Evolutionary conservation across 306 rosid species (phyloP).

Genomic region (Albizia julibrissin): DNA sequence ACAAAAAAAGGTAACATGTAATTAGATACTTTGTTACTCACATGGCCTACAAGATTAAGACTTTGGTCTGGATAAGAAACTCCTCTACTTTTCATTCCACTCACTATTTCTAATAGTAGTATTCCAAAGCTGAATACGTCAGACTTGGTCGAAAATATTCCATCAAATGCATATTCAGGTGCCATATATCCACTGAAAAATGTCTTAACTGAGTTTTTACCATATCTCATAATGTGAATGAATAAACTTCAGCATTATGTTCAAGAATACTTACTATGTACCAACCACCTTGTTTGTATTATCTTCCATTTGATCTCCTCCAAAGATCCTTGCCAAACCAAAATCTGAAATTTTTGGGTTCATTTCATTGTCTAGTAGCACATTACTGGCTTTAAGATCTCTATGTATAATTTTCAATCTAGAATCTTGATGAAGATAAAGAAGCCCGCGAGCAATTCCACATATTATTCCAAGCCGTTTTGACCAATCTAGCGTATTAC

Average conservation of each 20-base stretch:
- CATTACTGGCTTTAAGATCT: conserved; percentile 13
- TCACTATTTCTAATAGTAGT: conserved; percentile 13
- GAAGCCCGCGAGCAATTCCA: too few species aligned
- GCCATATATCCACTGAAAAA: conserved; percentile 28
- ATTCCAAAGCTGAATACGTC: conserved; percentile 24
- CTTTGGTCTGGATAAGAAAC: background rate
- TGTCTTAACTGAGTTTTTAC: background rate
- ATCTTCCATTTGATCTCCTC: conserved; percentile 25
- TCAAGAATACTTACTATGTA: background rate
- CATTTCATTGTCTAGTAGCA: conserved; percentile 15
- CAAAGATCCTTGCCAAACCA: conserved; percentile 27
- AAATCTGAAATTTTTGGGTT: conserved; percentile 31
- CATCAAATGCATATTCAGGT: conserved; percentile 27
- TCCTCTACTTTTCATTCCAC: conserved; percentile 19
- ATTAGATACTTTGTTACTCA: background rate
- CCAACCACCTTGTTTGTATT: conserved; percentile 24
- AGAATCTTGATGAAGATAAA: too few species aligned
- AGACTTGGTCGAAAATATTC: conserved; percentile 21
- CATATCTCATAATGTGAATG: background rate
- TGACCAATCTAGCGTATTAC: too few species aligned
- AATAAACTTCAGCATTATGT: background rate
- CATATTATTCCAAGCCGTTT: too few species aligned
- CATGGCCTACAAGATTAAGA: background rate
- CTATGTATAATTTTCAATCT: too few species aligned
- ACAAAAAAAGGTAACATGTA: background rate